Evolutionary conservation across 1,284 basidiomycete genomes (phyloP), one percentile per base, ranked within the genome.

Genomic region (Lignosus rhinocerotis): DNA sequence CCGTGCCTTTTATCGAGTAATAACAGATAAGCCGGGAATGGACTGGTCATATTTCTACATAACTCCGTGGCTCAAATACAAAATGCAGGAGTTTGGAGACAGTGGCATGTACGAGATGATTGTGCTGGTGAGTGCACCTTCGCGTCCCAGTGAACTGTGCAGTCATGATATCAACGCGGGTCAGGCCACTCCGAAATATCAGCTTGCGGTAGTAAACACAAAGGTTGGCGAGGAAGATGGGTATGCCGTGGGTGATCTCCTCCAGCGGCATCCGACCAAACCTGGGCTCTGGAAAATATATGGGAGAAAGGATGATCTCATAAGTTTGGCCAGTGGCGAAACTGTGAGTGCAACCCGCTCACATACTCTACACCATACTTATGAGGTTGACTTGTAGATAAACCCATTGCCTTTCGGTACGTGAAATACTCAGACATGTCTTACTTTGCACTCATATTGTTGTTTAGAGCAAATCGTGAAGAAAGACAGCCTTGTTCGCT

Each of bases 381-480:
- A 21, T 43, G 25, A 17, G 10, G n/a, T 7, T 19, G 41, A 5
- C 21, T 21, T 9, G 0, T 17, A 62, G 57, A 61, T 57, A 0
- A 59, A 59, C 32, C 59, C 55, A 5, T n/a, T 61, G 4, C 62
- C 62, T 2, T 47, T 61, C 7, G 45, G 50, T 51, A 21, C 2
- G 30, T 38, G n/a, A 16, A 12, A 8, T 11, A 25, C 21, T 7
- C 25, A 38, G 36, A 19, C 7, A 30, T 12, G 2, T 11, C 11
- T 39, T 34, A 2, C 2, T 12, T 9, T 51, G 39, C 16, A 17
- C 17, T 17, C 17, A 16, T 9, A 16, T 11, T 12, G 9, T 14
- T 30, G 11, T 16, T 14, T 14, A 78, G 78, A 80, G 67, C 69
- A 60, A 6, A 76, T 79, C 0, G 62, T 79, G 38, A 70, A 69